Conservation (phyloP, 495 filamentous ascomycete genomes). For the Usnea hakonensis region DNA sequence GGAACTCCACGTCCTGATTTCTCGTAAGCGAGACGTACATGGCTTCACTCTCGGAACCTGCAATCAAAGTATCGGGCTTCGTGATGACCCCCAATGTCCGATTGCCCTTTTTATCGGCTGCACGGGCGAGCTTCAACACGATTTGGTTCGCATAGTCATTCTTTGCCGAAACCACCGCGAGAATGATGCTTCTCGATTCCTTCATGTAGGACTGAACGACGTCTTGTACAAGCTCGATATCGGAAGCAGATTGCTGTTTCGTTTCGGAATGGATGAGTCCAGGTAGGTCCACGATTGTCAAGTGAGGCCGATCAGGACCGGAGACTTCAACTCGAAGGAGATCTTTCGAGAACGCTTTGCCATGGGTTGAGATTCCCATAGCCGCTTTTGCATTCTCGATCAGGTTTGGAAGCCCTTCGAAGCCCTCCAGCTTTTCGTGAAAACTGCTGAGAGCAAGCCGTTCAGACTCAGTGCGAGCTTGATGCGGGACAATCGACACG, state of each 20-base stretch:
- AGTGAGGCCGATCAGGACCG: conserved; percentile 44
- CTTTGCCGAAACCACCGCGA: conserved; percentile 19
- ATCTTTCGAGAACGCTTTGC: conserved; percentile 40
- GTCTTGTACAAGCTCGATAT: conserved; percentile 12
- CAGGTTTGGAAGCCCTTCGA: conserved; percentile 30
- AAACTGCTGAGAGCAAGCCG: not conserved
- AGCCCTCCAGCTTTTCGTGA: not conserved
- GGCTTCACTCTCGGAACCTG: conserved; percentile 30
- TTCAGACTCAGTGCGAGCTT: not conserved
- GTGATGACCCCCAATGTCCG: conserved; percentile 20
- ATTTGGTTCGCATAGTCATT: conserved; percentile 22
- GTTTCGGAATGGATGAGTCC: conserved; percentile 40
- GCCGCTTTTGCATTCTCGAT: conserved; percentile 43
- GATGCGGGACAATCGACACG: conserved; percentile 10
- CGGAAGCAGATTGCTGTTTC: conserved; percentile 11
- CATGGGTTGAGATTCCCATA: conserved; percentile 43
- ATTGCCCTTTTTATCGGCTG: conserved; percentile 64
- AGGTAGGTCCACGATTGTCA: conserved; percentile 51
- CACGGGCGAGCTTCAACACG: conserved; percentile 64
- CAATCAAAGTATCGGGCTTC: conserved; percentile 24
- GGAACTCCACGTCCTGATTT: conserved; percentile 34
- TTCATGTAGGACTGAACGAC: conserved; percentile 20
- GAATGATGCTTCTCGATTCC: conserved; percentile 18
- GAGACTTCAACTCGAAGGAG: conserved; percentile 46
- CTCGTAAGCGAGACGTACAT: conserved; percentile 31